These are phyloP conservation scores for Colletotrichum cereale DNA, from an alignment of 2,329 filamentous ascomycete species.

Conservation along the genomic window DNA sequence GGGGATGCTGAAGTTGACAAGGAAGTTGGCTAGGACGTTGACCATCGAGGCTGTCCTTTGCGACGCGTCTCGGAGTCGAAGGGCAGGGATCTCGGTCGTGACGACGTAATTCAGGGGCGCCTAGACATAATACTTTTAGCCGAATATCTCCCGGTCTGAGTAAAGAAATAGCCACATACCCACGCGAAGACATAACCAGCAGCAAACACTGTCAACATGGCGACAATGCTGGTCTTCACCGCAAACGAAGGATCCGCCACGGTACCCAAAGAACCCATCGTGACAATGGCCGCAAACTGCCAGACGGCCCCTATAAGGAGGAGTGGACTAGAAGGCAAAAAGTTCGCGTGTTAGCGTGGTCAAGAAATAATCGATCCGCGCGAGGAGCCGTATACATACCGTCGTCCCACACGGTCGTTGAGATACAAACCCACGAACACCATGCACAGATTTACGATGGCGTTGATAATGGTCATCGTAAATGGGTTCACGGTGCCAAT, in stretches of 20 bases:
- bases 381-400: constrained; percentile 19
- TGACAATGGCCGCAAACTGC: constrained; percentile 34
- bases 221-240: constrained; percentile 48
- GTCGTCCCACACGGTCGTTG: constrained; percentile 35
- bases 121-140: not conserved
- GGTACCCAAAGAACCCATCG: constrained; percentile 40
- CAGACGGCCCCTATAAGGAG: constrained; percentile 21
- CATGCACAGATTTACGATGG: constrained; percentile 25
- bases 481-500: constrained; percentile 49
- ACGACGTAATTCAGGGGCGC: constrained; percentile 53
- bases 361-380: too few relatives aligned
- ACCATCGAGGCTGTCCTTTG: constrained; percentile 38
- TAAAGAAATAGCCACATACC: constrained; percentile 2
- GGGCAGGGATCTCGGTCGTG: constrained; percentile 50
- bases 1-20: constrained; percentile 43
- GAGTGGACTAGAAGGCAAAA: constrained; percentile 9
- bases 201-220: constrained; percentile 50
- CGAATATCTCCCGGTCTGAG: not conserved
- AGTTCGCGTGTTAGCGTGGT: not conserved
- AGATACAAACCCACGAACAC: constrained; percentile 23
- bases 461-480: constrained; percentile 42
- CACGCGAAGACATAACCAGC: constrained; percentile 51
- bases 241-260: constrained; percentile 31
- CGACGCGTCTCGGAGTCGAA: constrained; percentile 32
- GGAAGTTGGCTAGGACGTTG: constrained; percentile 42